phyloP scores from a whole-genome alignment of 768 basidiomycete genomes.

The Suillus hirtellus region DNA sequence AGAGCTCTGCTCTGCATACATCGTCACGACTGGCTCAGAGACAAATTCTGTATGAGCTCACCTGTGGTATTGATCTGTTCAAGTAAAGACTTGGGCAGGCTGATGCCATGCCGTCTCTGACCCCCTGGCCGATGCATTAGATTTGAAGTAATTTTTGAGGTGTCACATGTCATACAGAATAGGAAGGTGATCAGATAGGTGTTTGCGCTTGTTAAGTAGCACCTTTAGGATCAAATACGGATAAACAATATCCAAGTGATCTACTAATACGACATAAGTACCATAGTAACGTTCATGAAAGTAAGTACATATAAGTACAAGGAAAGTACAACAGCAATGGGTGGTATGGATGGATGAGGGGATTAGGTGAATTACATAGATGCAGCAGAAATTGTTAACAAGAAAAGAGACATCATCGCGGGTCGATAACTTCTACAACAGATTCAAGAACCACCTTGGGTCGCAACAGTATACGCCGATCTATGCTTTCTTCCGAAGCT shows the following conservation, averaged over 20 bases:
- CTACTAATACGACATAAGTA: not conserved
- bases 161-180: not conserved
- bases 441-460: constrained; percentile 81
- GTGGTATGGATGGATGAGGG: not conserved
- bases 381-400: not conserved
- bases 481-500: constrained; percentile 45
- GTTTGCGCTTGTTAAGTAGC: not conserved
- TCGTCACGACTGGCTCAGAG: not conserved
- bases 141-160: constrained; percentile 1
- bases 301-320: constrained; percentile 20
- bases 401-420: constrained; percentile 22
- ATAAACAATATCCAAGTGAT: constrained; percentile 11
- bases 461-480: constrained; percentile 59
- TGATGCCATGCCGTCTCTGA: constrained; percentile 23
- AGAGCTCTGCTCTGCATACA: constrained; percentile 7
- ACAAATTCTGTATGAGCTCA: constrained; percentile 1
- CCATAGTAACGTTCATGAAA: constrained; percentile 15
- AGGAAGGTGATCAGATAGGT: not conserved
- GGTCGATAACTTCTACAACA: constrained; percentile 53
- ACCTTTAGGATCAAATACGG: constrained; percentile 10
- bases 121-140: constrained; percentile 15
- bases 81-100: constrained; percentile 29
- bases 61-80: constrained; percentile 25
- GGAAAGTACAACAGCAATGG: constrained; percentile 13
- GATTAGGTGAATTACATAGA: constrained; percentile 1